Conservation (phyloP, 495 filamentous ascomycete species). For the Trypethelium eluteriae region DNA sequence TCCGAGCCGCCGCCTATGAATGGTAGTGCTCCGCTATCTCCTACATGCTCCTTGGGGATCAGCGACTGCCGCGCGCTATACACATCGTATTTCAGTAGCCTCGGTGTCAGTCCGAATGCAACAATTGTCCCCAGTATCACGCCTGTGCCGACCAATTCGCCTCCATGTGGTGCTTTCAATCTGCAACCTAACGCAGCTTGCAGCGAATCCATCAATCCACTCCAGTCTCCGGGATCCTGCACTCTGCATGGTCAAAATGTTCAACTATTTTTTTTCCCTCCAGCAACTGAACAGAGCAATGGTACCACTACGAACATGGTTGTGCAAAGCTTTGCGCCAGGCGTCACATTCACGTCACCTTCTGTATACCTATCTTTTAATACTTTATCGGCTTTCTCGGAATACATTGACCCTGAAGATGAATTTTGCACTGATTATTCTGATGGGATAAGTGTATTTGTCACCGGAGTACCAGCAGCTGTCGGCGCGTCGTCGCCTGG, state of each 20-base stretch:
- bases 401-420: too few relatives aligned
- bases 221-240: not conserved
- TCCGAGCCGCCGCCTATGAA: not conserved
- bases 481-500: too few relatives aligned
- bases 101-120: not conserved
- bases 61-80: not conserved
- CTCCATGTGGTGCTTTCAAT: not conserved
- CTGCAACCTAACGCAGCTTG: not conserved
- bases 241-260: not conserved
- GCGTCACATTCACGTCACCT: not conserved
- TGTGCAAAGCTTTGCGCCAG: not conserved
- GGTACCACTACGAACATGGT: not conserved
- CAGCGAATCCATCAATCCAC: not conserved
- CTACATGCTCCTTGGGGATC: not conserved
- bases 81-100: not conserved
- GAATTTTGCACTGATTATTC: not conserved
- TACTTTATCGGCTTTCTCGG: too few relatives aligned
- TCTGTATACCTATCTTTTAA: not conserved
- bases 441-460: not conserved
- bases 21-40: not conserved
- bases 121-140: not conserved
- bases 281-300: not conserved
- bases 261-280: not conserved
- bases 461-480: too few relatives aligned
- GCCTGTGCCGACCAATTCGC: not conserved